Evolutionary conservation across 1,284 basidiomycete genomes (phyloP), one percentile per base, ranked within the genome.

Genomic region (Entoloma clypeatum): DNA sequence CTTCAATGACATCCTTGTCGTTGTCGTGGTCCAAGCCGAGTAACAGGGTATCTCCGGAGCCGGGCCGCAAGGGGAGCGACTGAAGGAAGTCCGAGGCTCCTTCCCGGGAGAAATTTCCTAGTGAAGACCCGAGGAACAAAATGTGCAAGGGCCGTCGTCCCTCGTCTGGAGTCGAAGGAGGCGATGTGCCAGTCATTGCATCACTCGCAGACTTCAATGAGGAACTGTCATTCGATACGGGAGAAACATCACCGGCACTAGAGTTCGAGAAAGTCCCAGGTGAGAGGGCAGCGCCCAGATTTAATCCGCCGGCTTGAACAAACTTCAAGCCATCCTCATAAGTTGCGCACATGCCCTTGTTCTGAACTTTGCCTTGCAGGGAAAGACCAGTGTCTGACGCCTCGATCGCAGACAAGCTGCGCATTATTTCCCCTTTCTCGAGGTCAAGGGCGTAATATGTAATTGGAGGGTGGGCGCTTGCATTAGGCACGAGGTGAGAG

Each of bases 401-500:
- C 28, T 74, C 63, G 49, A 98, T 81, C 55, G 84, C 74, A 25
- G 67, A 67, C 33, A 98, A 73, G 3, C 91, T 90, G 17, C 92
- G 81, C 48, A 85, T 75, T 23, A 98, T 80, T 59, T 97, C 92
- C 39, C 77, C 76, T 52, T 85, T 74, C 62, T 95, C 92, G 19
- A 98, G 81, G 58, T 98, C 95, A 39, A 99, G 83, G 9, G 94
- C 92, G 67, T 90, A 93, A 65, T 96, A 98, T 1, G 82, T 87
- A 56, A 89, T 79, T 7, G 79, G 77, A 1, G 79, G 67, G 11
- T 61, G 47, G 1, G 59, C 38, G 5, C 56, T 57, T 3, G 52
- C 47, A 11, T 57, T 53, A 14, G 67, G 58, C 6, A 75, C 71
- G 11, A 72, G 59, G 49, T 67, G 63, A 30, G 89, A 77, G 26